A percentile compares a stretch with the other conserved stretches of the same genome.
These are phyloP conservation scores for Lentinula detonsa DNA, from an alignment of 768 basidiomycete species.

Conservation along the genomic window DNA sequence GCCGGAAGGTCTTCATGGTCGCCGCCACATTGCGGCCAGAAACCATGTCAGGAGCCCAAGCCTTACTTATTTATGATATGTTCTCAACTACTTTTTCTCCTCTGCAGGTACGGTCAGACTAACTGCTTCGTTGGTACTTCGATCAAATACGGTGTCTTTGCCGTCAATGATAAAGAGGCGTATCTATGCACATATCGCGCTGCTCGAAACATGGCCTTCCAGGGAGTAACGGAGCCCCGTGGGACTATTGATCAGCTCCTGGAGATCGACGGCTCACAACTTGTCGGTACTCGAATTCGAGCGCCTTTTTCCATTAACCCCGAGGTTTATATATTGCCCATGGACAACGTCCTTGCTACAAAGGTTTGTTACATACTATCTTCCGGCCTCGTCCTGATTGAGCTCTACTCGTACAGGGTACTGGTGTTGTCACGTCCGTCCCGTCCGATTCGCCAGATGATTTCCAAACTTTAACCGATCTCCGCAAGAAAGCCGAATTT, in stretches of 20 bases:
- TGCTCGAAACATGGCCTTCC: conserved; percentile 97
- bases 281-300: conserved; percentile 86
- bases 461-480: conserved; percentile 81
- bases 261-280: conserved; percentile 71
- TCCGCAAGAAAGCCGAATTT: conserved; percentile 94
- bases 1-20: conserved; percentile 84
- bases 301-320: conserved; percentile 80
- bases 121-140: conserved; percentile 92
- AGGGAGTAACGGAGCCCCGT: conserved; percentile 70
- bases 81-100: neutral
- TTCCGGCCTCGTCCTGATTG: neutral
- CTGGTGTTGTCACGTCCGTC: conserved; percentile 96
- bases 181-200: conserved; percentile 87
- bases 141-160: conserved; percentile 91
- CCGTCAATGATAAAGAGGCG: conserved; percentile 80
- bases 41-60: conserved; percentile 66
- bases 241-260: conserved; percentile 70
- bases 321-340: conserved; percentile 94
- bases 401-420: conserved; percentile 51
- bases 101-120: conserved; percentile 87
- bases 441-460: conserved; percentile 99
- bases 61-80: neutral
- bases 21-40: conserved; percentile 95
- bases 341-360: conserved; percentile 95
- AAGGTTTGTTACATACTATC: conserved; percentile 44